phyloP scores from a whole-genome alignment of 2,329 filamentous ascomycete species.

The Pseudogymnoascus sp. region DNA sequence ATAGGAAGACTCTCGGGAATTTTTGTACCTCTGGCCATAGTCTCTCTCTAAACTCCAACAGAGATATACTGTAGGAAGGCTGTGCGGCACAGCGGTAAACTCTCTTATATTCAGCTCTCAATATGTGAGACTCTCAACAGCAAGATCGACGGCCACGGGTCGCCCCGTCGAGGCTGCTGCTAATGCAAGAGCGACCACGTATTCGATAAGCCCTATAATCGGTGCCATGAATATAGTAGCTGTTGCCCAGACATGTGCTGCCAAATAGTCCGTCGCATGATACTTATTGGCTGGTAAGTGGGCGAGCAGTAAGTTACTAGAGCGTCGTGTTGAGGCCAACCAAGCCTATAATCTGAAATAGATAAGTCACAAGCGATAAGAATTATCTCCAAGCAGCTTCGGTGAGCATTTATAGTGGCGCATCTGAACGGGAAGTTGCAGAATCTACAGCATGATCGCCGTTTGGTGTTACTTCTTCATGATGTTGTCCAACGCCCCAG shows the following conservation, averaged over 20 bases:
- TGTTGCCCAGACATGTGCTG: neutral
- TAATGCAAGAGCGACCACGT: neutral
- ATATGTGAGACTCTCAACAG: neutral
- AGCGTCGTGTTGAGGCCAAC: neutral
- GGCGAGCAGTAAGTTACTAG: no score
- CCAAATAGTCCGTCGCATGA: no score
- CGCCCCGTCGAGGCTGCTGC: neutral
- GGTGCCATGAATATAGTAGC: neutral
- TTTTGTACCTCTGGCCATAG: neutral
- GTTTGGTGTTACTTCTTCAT: conserved; percentile 1
- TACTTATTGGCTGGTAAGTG: no score
- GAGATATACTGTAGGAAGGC: no score
- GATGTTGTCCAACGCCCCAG: neutral
- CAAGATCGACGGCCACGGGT: neutral
- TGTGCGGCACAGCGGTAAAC: neutral
- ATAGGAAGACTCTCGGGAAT: neutral
- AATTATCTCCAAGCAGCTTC: neutral
- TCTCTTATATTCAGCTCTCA: neutral
- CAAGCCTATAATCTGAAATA: neutral
- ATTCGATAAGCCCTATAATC: neutral
- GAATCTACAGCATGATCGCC: neutral
- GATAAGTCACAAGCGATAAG: neutral
- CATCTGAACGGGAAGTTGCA: neutral
- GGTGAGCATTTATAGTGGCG: neutral
- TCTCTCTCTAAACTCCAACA: neutral